Evolutionary conservation across 2,329 filamentous ascomycete genomes (phyloP).

Genomic region (Seiridium cupressi): DNA sequence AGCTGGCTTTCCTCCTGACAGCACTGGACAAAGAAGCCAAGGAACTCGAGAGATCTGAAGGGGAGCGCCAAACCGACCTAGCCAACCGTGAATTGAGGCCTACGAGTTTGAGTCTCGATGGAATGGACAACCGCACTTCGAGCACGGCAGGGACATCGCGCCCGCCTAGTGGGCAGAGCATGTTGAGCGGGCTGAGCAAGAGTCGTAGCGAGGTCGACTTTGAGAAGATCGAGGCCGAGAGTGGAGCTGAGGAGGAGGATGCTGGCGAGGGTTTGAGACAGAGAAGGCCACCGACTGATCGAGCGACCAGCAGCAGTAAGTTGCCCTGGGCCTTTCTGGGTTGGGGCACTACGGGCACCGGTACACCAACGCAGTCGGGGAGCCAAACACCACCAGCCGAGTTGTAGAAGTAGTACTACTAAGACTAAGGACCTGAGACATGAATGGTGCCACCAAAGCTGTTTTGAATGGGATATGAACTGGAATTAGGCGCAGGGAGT

Average conservation of each 20-base stretch:
- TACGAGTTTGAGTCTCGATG: conserved; percentile 27
- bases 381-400: conserved; percentile 21
- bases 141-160: conserved; percentile 37
- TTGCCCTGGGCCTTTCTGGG: conserved; percentile 23
- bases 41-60: conserved; percentile 45
- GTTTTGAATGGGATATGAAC: too few species aligned
- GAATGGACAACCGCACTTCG: conserved; percentile 23
- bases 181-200: conserved; percentile 64
- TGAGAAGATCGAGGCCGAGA: conserved; percentile 81
- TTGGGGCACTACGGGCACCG: conserved; percentile 20
- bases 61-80: conserved; percentile 20
- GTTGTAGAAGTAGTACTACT: conserved; percentile 18
- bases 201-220: conserved; percentile 87
- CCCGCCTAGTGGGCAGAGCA: conserved; percentile 46
- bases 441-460: too few species aligned
- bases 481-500: neutral
- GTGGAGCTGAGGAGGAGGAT: conserved; percentile 56
- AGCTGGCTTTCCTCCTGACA: conserved; percentile 69
- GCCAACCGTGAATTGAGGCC: conserved; percentile 18
- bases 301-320: conserved; percentile 12
- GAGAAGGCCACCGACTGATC: conserved; percentile 15
- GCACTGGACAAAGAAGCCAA: conserved; percentile 79
- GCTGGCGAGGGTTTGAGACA: conserved; percentile 30
- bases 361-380: conserved; percentile 5
- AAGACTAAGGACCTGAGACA: neutral